Conservation (phyloP, 2,329 filamentous ascomycete species). For the Beauveria sp. region DNA sequence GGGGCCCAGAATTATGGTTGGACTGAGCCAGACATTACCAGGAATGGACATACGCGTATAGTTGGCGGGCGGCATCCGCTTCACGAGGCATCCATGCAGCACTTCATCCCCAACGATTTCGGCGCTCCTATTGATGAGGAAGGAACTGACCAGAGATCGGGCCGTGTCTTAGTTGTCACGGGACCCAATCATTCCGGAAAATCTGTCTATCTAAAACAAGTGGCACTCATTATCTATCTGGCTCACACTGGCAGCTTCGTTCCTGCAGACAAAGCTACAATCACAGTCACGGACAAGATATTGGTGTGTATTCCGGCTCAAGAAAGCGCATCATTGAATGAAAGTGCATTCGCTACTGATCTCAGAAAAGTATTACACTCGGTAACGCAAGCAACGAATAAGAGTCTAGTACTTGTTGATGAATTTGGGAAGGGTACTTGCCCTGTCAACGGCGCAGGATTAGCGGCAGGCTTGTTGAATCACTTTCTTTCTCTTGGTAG, state of each 20-base stretch:
- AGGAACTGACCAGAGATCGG: conserved; percentile 44
- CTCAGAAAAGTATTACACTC: conserved; percentile 78
- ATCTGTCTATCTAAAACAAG: conserved; percentile 90
- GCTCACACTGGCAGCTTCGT: conserved; percentile 92
- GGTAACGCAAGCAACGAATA: conserved; percentile 63
- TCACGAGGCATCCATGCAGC: conserved; percentile 73
- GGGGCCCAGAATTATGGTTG: conserved; percentile 71
- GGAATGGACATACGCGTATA: conserved; percentile 64
- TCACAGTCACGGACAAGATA: conserved; percentile 90
- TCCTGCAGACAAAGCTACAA: conserved; percentile 65
- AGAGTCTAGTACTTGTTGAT: conserved; percentile 81
- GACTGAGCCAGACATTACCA: conserved; percentile 59
- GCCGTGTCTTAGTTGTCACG: conserved; percentile 59
- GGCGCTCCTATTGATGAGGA: conserved; percentile 36
- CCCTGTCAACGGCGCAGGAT: conserved; percentile 48
- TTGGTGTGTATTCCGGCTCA: conserved; percentile 75
- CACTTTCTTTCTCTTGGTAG: conserved; percentile 43
- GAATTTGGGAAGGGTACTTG: conserved; percentile 73
- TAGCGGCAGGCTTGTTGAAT: conserved; percentile 49
- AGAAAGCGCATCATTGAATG: conserved; percentile 50
- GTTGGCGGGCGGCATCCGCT: conserved; percentile 75
- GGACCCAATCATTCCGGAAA: conserved; percentile 97
- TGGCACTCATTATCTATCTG: conserved; percentile 83
- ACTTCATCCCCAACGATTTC: conserved; percentile 79
- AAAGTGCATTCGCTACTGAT: conserved; percentile 67